Conservation (phyloP, 441 rosid species). For the Croton laevigatus region DNA sequence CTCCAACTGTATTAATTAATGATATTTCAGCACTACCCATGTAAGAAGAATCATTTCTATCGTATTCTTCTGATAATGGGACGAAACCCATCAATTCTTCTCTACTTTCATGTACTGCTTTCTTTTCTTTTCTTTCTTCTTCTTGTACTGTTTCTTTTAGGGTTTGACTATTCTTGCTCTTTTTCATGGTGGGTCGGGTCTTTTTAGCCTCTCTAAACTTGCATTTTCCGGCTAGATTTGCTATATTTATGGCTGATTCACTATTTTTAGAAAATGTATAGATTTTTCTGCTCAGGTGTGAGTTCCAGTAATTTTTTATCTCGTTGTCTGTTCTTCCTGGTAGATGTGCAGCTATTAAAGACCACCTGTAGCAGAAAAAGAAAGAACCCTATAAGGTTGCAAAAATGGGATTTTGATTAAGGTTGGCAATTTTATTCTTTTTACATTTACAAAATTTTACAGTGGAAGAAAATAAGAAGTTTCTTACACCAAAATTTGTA, state of each 20-base stretch:
- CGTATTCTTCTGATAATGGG: not conserved
- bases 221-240: conserved; percentile 25
- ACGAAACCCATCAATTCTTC: not conserved
- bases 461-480: no score
- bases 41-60: conserved; percentile 15
- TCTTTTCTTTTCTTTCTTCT: not conserved
- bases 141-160: not conserved
- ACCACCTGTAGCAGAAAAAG: conserved; percentile 53
- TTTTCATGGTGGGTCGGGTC: conserved; percentile 44
- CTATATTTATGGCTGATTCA: conserved; percentile 14
- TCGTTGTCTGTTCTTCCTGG: conserved; percentile 94
- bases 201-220: conserved; percentile 37
- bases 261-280: conserved; percentile 30
- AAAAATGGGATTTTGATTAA: no score
- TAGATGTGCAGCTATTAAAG: conserved; percentile 71
- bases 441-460: no score
- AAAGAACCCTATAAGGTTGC: not conserved
- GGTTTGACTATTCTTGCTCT: not conserved
- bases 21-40: conserved; percentile 11
- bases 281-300: conserved; percentile 72
- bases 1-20: not conserved
- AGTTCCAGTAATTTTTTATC: conserved; percentile 90
- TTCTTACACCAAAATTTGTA: no score
- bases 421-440: no score
- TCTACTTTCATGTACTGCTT: not conserved